Evolutionary conservation across 441 rosid species (phyloP).

Genomic region (Aquilaria agallochum): DNA sequence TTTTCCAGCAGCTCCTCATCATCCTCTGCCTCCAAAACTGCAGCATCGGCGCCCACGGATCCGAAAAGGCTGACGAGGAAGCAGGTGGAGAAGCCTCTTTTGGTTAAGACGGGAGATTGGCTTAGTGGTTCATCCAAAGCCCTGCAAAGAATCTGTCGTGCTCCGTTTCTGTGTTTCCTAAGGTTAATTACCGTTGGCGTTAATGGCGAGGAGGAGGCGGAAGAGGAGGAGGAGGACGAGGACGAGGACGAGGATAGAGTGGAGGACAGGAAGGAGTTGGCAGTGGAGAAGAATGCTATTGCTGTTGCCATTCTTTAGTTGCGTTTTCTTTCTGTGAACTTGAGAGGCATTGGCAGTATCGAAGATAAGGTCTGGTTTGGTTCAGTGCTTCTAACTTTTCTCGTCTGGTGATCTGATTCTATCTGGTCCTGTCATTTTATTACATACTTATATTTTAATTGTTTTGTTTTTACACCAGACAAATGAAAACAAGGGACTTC

Average conservation of each 20-base stretch:
- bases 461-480: too few relatives aligned
- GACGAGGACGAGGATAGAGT: conserved; percentile 20
- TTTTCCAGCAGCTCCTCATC: conserved; percentile 85
- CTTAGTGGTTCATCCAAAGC: conserved; percentile 26
- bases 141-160: conserved; percentile 32
- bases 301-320: conserved; percentile 51
- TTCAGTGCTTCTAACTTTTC: conserved; percentile 3
- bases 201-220: conserved; percentile 16
- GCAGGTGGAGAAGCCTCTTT: conserved; percentile 52
- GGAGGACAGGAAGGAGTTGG: conserved; percentile 45
- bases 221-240: conserved; percentile 13
- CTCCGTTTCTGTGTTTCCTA: conserved; percentile 22
- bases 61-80: conserved; percentile 42
- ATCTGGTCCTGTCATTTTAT: conserved; percentile 31
- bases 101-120: conserved; percentile 30
- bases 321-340: conserved; percentile 19
- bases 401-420: too few relatives aligned
- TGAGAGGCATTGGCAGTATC: conserved; percentile 24
- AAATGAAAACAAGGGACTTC: too few relatives aligned
- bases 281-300: conserved; percentile 40
- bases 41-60: conserved; percentile 51
- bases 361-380: conserved; percentile 49
- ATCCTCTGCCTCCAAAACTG: conserved; percentile 90
- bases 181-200: conserved; percentile 14
- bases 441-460: too few relatives aligned